Conservation (phyloP, 805 yeast genomes). For the Hyphopichia homilentoma region DNA sequence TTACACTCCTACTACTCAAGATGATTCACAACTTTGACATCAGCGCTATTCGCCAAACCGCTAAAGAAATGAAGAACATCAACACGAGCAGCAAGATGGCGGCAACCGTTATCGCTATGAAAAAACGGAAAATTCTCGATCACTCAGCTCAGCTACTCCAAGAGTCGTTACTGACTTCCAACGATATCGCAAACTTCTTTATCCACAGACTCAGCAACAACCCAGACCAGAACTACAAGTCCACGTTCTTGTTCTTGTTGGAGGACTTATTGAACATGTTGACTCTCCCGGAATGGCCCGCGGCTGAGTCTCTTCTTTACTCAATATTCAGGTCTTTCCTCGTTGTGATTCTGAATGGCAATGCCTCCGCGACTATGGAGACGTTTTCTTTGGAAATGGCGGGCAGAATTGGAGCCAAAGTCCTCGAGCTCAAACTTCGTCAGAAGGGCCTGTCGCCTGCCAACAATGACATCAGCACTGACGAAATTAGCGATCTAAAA, state of each 20-base stretch:
- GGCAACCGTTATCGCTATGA: not conserved
- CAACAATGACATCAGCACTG: slow-evolving; percentile 3
- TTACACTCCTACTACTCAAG: slow-evolving; percentile 43
- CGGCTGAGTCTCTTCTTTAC: slow-evolving; percentile 47
- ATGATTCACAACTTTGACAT: slow-evolving; percentile 39
- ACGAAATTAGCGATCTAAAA: slow-evolving; percentile 4
- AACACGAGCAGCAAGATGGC: not conserved
- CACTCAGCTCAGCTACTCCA: not conserved
- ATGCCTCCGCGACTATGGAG: slow-evolving; percentile 40
- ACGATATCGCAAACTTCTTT: slow-evolving; percentile 22
- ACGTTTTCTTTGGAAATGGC: slow-evolving; percentile 54
- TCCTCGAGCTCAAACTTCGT: slow-evolving; percentile 33
- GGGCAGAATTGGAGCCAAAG: slow-evolving; percentile 56
- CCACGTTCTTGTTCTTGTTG: slow-evolving; percentile 48
- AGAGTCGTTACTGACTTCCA: slow-evolving; percentile 11
- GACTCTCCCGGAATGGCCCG: slow-evolving; percentile 58
- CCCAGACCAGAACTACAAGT: slow-evolving; percentile 28
- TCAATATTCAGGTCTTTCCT: slow-evolving; percentile 45
- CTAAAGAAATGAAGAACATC: slow-evolving; percentile 2
- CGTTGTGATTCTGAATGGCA: slow-evolving; percentile 33
- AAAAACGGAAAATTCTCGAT: slow-evolving; percentile 3
- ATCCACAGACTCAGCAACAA: slow-evolving; percentile 14
- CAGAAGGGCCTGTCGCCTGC: slow-evolving; percentile 1
- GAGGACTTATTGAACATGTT: slow-evolving; percentile 54
- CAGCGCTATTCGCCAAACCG: slow-evolving; percentile 2